These are phyloP conservation scores for Aspergillus leporis DNA, from an alignment of 495 filamentous ascomycete genomes.

Conservation along the genomic window DNA sequence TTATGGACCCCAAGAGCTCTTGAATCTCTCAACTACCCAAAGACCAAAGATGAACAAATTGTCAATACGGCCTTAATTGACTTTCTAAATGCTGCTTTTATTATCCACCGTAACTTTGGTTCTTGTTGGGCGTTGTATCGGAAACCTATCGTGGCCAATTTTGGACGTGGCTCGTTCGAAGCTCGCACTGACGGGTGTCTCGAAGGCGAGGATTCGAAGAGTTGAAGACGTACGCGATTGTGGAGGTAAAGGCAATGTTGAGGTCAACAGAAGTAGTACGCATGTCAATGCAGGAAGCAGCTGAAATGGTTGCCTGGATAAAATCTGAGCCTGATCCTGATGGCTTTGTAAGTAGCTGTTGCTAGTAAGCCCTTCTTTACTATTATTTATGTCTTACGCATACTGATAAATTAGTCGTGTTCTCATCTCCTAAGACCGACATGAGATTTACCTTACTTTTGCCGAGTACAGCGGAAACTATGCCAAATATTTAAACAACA, in stretches of 20 bases:
- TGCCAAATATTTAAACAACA: slow-evolving; percentile 8
- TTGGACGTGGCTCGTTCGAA: slow-evolving; percentile 7
- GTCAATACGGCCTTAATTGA: slow-evolving; percentile 12
- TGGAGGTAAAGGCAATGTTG: slow-evolving; percentile 12
- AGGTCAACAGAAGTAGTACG: neutral
- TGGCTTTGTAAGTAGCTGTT: neutral
- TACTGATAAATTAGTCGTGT: slow-evolving; percentile 8
- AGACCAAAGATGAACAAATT: slow-evolving; percentile 27
- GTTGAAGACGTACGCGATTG: neutral
- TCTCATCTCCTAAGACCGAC: slow-evolving; percentile 15
- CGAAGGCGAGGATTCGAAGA: neutral
- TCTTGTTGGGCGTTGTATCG: slow-evolving; percentile 10
- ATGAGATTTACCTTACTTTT: slow-evolving; percentile 20
- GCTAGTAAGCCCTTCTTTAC: slow-evolving; percentile 1
- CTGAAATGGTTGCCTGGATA: slow-evolving; percentile 20
- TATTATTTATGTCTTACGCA: neutral
- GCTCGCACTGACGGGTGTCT: slow-evolving; percentile 15
- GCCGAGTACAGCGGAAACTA: slow-evolving; percentile 13
- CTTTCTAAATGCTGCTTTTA: slow-evolving; percentile 16
- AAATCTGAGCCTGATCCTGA: slow-evolving; percentile 6
- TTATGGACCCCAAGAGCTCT: slow-evolving; percentile 3
- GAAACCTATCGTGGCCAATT: slow-evolving; percentile 3
- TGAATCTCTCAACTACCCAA: slow-evolving; percentile 4
- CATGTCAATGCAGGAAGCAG: slow-evolving; percentile 19
- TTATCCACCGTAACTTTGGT: neutral